These are phyloP conservation scores for Salmacisia buchloeana DNA, from an alignment of 1,284 basidiomycete genomes.

Conservation along the genomic window DNA sequence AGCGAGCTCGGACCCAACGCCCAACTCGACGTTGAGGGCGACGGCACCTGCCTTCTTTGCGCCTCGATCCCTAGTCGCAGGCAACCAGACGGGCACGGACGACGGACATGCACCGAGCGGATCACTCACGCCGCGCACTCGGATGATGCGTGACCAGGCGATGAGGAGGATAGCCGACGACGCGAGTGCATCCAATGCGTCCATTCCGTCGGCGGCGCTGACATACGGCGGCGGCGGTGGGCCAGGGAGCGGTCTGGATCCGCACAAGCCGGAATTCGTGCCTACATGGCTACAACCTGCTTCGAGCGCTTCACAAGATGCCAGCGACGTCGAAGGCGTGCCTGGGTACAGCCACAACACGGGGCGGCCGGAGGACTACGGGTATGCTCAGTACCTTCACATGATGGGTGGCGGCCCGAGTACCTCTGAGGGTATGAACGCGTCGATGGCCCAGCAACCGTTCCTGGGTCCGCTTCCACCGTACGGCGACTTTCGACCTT, in stretches of 20 bases:
- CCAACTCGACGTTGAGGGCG: neutral
- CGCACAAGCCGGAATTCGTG: constrained; percentile 7
- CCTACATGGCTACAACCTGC: constrained; percentile 1
- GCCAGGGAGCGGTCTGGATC: neutral
- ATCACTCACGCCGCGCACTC: neutral
- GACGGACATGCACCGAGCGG: neutral
- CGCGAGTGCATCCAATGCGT: too few species aligned
- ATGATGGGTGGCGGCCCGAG: too few species aligned
- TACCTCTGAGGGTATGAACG: too few species aligned
- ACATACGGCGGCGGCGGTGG: neutral
- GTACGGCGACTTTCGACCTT: too few species aligned
- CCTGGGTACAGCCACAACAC: neutral
- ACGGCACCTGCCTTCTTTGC: constrained; percentile 1
- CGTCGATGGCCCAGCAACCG: too few species aligned
- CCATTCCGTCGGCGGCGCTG: too few species aligned
- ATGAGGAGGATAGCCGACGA: neutral
- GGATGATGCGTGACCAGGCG: neutral
- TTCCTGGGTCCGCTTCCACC: too few species aligned
- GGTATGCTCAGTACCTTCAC: neutral
- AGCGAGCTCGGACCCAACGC: neutral
- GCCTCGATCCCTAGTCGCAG: neutral
- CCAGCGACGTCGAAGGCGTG: neutral
- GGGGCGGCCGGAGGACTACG: neutral
- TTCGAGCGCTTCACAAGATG: neutral
- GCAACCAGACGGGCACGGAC: neutral